Evolutionary conservation across 306 rosid species (phyloP), one percentile per base, ranked within the genome.

Genomic region (Cucurbita ficifolia): DNA sequence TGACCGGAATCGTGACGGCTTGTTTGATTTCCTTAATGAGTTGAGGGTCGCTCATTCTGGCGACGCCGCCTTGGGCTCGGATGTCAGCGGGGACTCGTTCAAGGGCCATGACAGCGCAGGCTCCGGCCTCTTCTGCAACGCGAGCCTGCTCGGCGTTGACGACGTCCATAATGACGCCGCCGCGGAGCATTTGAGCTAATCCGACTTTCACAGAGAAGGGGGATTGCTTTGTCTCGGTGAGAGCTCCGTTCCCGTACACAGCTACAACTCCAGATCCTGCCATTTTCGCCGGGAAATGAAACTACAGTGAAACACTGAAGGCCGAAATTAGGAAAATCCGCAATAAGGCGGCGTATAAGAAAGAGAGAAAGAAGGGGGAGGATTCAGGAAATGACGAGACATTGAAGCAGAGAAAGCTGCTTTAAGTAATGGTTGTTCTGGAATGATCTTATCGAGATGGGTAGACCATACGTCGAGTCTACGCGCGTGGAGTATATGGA

Each of bases 101-200:
- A 0, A 91, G 85, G 0, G 97, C 96, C 97, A 91, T 91, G 64
- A 91, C 97, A 35, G 96, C 97, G 75, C 97, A 89, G 0, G 97
- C 97, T 0, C 97, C 97, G 0, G 97, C 96, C 77, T 91, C 97
- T 21, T 91, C 97, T 0, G 97, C 97, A 45, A 91, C 67, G 10
- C 96, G 93, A 2, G 97, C 97, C 72, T 91, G 96, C 45, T 89
- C 96, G n/a, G 96, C 96, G 87, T 91, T 89, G 1, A 91, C 97
- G 35, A 89, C 97, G 82, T 91, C 97, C 97, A 91, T 91, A 14
- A 91, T 91, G 12, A 91, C 97, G 40, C 97, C 97, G 65, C 97
- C 97, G 2, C 97, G 88, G 63, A 91, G 97, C 97, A 91, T 91
- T 76, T 91, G 97, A 48, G 97, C 97, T 3, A 91, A 86, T 48